Evolutionary conservation across 495 filamentous ascomycete genomes (phyloP), one percentile per base, ranked within the genome.

Genomic region (Aspergillus cristatus): DNA sequence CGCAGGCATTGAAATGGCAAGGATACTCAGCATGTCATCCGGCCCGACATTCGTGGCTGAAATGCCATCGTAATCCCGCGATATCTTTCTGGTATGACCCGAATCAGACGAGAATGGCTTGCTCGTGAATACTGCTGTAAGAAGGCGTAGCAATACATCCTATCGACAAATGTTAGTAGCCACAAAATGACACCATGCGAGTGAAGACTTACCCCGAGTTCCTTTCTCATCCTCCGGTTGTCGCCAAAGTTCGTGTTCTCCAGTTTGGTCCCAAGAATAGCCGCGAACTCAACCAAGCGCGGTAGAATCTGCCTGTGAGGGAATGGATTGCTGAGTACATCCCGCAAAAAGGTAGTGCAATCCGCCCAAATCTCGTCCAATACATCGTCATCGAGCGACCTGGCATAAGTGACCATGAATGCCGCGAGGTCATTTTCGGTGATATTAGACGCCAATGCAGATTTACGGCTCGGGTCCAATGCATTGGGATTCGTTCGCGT

Each of bases 311-410:
- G 87, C 33, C 91, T 73, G 53, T 97, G 90, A 1, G 91, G 93
- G 47, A 99, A 85, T 2, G 93, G 93, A 56, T 99, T 97, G 30
- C 82, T 81, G 18, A 97, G 67, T 5, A 97, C 76, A 58, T 97
- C 93, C 37, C 77, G 80, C 30, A 97, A 56, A 58, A 99, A 99
- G 1, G 81, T 76, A 49, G 86, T 86, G 55, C 90, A 97, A 50
- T 99, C 93, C 26, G 75, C 67, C 91, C 91, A 99, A 20, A 99
- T 95, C 60, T 99, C 91, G 51, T 99, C 93, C 70, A 97, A 90
- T n/a, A 91, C 82, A 67, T 99, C 91, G 47, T 99, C 91, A 50
- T 99, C 91, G 11, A 95, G 65, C 3, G 87, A 90, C 15, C 76
- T 73, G 1, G 87, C 81, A 53, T 97, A 99, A 33, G 86, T 82